phyloP scores from a whole-genome alignment of 176 grass and related monocot genomes.

The Hyparrhenia diplandra region DNA sequence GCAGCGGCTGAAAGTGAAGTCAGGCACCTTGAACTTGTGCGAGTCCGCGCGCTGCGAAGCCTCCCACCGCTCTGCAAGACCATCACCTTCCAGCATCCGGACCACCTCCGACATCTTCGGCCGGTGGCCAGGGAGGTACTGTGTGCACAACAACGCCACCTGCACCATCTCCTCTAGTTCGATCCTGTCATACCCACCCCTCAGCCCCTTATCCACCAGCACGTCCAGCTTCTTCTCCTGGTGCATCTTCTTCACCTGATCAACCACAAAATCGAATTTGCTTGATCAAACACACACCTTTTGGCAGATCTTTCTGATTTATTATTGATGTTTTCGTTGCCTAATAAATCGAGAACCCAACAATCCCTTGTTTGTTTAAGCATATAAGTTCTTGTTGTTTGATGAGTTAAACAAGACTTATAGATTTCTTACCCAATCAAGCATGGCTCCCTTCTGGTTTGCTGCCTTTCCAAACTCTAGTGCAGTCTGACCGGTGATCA shows the following conservation, averaged over 20 bases:
- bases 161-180: constrained; percentile 95
- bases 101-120: constrained; percentile 96
- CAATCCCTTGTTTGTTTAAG: not conserved
- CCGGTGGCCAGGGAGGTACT: constrained; percentile 76
- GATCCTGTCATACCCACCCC: constrained; percentile 55
- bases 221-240: constrained; percentile 89
- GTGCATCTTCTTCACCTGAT: constrained; percentile 98
- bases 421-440: constrained; percentile 74
- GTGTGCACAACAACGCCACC: constrained; percentile 86
- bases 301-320: not conserved
- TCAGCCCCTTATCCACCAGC: constrained; percentile 70
- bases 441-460: constrained; percentile 95
- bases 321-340: not conserved
- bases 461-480: constrained; percentile 84
- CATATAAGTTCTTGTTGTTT: not conserved
- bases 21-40: constrained; percentile 60
- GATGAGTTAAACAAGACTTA: not conserved
- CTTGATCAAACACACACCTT: not conserved
- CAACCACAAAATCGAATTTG: not conserved
- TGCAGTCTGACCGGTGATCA: constrained; percentile 81
- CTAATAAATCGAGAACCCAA: not conserved
- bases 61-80: constrained; percentile 90
- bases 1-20: constrained; percentile 76
- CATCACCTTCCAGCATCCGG: constrained; percentile 90
- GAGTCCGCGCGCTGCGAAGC: constrained; percentile 65